Conservation (phyloP, 164 flowering plant genomes). For the Paratinospora sagittata region DNA sequence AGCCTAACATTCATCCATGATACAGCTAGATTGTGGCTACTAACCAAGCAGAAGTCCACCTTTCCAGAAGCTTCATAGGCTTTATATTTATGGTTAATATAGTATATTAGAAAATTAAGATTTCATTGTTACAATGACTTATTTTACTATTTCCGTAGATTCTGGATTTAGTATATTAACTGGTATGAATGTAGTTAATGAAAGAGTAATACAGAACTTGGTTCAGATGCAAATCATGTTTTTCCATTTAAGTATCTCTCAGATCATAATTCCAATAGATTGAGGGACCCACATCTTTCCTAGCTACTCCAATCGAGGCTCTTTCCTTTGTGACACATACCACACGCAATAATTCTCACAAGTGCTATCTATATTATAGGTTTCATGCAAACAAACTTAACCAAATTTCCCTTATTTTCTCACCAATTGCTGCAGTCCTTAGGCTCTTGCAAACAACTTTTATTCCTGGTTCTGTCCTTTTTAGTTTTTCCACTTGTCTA, state of each 20-base stretch:
- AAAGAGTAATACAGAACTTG: background rate
- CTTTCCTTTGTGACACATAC: background rate
- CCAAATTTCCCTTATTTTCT: background rate
- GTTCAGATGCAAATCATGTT: too few species aligned
- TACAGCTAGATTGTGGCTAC: background rate
- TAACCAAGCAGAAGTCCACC: background rate
- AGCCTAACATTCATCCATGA: background rate
- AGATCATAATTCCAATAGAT: background rate
- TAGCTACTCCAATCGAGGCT: background rate
- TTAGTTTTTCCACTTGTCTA: background rate
- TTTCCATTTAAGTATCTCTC: too few species aligned
- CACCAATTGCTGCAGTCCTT: background rate
- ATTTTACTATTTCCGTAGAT: background rate
- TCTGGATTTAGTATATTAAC: background rate
- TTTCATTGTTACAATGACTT: background rate
- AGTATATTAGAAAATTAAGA: background rate
- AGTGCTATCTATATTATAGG: background rate
- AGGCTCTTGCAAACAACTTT: background rate
- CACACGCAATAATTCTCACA: background rate
- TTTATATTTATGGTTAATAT: background rate
- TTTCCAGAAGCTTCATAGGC: background rate
- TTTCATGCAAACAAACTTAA: background rate
- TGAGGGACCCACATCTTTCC: background rate
- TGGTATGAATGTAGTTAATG: background rate
- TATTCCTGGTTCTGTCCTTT: background rate